A percentile compares a stretch with the other conserved stretches of the same genome.
Evolutionary conservation across 768 basidiomycete species (phyloP).

Genomic region (Mycena crocata): DNA sequence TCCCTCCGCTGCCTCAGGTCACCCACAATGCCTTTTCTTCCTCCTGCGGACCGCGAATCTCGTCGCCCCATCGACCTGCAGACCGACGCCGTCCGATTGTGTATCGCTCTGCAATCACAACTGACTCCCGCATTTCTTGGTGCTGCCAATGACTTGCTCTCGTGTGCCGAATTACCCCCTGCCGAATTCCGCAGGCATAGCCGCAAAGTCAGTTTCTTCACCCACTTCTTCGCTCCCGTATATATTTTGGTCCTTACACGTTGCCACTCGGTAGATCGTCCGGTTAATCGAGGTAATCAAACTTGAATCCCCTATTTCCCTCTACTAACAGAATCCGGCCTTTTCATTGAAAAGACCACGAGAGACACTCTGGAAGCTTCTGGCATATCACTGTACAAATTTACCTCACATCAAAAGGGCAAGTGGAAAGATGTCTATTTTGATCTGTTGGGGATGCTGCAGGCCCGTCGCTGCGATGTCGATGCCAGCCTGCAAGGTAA

Average conservation of each 20-base stretch:
- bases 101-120: slow-evolving; percentile 27
- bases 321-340: background rate
- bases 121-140: slow-evolving; percentile 15
- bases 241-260: slow-evolving; percentile 17
- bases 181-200: slow-evolving; percentile 27
- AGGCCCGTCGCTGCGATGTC: slow-evolving; percentile 16
- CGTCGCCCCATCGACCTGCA: slow-evolving; percentile 12
- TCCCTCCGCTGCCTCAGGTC: slow-evolving; percentile 15
- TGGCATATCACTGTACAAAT: slow-evolving; percentile 26
- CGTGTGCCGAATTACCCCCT: slow-evolving; percentile 16
- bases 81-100: slow-evolving; percentile 24
- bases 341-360: slow-evolving; percentile 21
- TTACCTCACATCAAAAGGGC: slow-evolving; percentile 23
- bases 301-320: background rate
- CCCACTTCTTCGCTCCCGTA: no score
- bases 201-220: slow-evolving; percentile 25
- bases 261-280: slow-evolving; percentile 22
- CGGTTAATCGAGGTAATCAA: slow-evolving; percentile 30
- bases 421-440: slow-evolving; percentile 26
- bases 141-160: slow-evolving; percentile 22
- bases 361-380: slow-evolving; percentile 28
- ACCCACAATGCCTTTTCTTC: slow-evolving; percentile 12
- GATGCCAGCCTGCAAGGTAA: slow-evolving; percentile 24
- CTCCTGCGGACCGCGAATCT: background rate
- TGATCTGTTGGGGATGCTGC: slow-evolving; percentile 28